Evolutionary conservation across 768 basidiomycete species (phyloP).

Genomic region (Boletus subparvulus): DNA sequence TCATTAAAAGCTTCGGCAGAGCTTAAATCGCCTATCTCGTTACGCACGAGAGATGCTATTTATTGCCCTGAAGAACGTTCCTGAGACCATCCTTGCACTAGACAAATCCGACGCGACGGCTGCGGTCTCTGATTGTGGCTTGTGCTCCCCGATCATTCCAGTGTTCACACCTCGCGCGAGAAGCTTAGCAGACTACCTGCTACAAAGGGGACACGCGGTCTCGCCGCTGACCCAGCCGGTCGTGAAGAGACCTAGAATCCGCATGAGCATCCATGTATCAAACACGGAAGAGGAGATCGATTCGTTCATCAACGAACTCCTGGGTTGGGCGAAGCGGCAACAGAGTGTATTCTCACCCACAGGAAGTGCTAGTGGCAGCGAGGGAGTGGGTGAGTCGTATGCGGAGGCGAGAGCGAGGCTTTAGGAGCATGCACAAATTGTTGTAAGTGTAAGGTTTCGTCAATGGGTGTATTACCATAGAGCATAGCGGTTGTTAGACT

Average conservation of each 20-base stretch:
- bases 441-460: background rate
- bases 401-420: constrained; percentile 13
- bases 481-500: background rate
- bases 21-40: constrained; percentile 3
- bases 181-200: constrained; percentile 14
- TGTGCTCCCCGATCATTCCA: constrained; percentile 22
- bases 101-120: background rate
- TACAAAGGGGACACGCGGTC: constrained; percentile 15
- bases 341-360: background rate
- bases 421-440: background rate
- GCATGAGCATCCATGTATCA: constrained; percentile 15
- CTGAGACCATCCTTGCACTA: constrained; percentile 8
- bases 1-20: constrained; percentile 15
- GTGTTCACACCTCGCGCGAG: constrained; percentile 13
- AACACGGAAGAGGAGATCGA: constrained; percentile 22
- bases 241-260: constrained; percentile 18
- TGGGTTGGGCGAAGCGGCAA: constrained; percentile 13
- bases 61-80: constrained; percentile 1
- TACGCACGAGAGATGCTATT: constrained; percentile 16
- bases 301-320: constrained; percentile 2
- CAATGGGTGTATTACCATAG: background rate
- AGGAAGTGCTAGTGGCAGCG: background rate
- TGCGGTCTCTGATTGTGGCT: background rate
- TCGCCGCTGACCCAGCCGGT: constrained; percentile 11
- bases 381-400: background rate